These are phyloP conservation scores for Nephelium lappaceum DNA, from an alignment of 345 rosid genomes.

Conservation along the genomic window DNA sequence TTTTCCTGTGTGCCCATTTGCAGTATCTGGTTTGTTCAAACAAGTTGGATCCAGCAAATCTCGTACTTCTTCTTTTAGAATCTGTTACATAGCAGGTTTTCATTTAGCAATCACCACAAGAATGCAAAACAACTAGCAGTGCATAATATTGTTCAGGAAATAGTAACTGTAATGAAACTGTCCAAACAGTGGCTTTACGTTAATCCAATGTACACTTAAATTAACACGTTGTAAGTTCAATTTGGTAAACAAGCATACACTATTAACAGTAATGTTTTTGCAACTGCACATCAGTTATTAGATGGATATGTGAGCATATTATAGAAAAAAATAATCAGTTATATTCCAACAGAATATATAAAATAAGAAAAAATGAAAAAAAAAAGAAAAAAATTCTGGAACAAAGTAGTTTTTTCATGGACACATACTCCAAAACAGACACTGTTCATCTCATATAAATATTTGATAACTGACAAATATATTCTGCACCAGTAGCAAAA, in stretches of 20 bases:
- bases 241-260: background rate
- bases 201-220: background rate
- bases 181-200: conserved; percentile 4
- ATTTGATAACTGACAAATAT: background rate
- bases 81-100: conserved; percentile 48
- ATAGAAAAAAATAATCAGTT: background rate
- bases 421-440: conserved; percentile 6
- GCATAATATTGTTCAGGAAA: conserved; percentile 11
- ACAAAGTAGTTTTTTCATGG: background rate
- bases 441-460: background rate
- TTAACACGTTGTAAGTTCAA: conserved; percentile 7
- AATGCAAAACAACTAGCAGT: background rate
- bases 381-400: background rate
- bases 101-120: conserved; percentile 22
- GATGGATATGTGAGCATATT: background rate
- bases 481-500: background rate
- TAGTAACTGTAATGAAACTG: conserved; percentile 3
- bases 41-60: conserved; percentile 82
- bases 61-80: conserved; percentile 95
- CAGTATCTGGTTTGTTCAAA: conserved; percentile 61
- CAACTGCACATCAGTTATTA: background rate
- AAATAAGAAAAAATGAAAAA: background rate
- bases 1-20: conserved; percentile 60
- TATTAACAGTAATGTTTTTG: background rate
- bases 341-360: background rate